Conservation (phyloP, 306 rosid species). For the Alnus glutinosa region DNA sequence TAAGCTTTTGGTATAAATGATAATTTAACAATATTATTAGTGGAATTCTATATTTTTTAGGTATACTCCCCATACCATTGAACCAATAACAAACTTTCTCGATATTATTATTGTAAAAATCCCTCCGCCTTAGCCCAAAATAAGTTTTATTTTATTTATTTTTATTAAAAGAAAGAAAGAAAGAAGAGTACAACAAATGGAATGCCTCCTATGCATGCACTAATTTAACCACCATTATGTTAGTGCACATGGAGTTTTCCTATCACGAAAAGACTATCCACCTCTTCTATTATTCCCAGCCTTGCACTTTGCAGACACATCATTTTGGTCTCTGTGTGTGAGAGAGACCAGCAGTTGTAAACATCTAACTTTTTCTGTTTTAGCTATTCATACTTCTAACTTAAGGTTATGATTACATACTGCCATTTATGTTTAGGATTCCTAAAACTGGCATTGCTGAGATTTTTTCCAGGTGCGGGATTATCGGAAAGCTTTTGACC, state of each 20-base stretch:
- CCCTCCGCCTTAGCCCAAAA: background rate
- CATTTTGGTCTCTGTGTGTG: background rate
- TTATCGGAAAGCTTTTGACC: conserved; percentile 68
- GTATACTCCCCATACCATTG: background rate
- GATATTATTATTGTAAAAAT: background rate
- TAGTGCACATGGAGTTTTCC: background rate
- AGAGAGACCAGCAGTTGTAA: background rate
- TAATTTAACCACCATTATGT: background rate
- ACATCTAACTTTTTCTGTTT: background rate
- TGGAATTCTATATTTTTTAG: background rate
- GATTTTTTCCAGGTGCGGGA: conserved; percentile 69
- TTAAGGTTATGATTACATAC: background rate
- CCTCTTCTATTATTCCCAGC: background rate
- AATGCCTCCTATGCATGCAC: background rate
- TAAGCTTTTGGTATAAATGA: too few relatives aligned
- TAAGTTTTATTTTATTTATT: too few relatives aligned
- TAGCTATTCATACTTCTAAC: background rate
- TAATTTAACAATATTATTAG: background rate
- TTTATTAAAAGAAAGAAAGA: background rate
- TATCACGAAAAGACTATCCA: background rate
- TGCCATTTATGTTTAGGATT: background rate
- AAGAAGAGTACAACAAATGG: background rate
- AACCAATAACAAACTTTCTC: background rate
- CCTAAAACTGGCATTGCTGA: conserved; percentile 6
- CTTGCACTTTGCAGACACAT: background rate